These are phyloP conservation scores for Coemansia guatemalensis DNA, from an alignment of 192 early-diverging fungal genomes.

Conservation along the genomic window DNA sequence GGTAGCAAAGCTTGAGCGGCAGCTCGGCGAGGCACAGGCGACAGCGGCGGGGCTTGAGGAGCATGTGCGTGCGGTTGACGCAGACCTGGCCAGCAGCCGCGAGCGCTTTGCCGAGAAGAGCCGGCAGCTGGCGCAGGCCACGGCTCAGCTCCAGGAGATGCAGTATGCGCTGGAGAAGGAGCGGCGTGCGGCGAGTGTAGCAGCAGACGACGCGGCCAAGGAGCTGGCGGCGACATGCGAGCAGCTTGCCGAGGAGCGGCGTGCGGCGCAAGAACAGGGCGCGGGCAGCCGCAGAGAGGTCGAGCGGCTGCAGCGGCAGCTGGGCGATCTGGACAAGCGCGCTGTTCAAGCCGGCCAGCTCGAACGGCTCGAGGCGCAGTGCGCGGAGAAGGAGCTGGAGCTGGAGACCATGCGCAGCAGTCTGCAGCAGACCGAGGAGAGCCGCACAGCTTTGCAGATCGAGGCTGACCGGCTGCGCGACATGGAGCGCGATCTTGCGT, in stretches of 20 bases:
- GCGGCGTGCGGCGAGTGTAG: conserved; percentile 16
- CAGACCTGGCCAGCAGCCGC: conserved; percentile 49
- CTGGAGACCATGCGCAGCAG: conserved; percentile 46
- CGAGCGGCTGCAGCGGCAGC: conserved; percentile 19
- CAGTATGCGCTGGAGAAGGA: conserved; percentile 48
- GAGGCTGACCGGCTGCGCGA: conserved; percentile 49
- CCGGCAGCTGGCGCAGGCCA: conserved; percentile 31
- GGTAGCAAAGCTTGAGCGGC: conserved; percentile 12
- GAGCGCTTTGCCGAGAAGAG: conserved; percentile 54
- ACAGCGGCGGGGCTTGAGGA: conserved; percentile 22
- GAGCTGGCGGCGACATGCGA: conserved; percentile 22
- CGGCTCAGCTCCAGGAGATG: conserved; percentile 41
- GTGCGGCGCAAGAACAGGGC: conserved; percentile 14
- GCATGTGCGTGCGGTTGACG: conserved; percentile 45
- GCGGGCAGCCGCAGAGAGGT: conserved; percentile 15
- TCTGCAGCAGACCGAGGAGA: conserved; percentile 36
- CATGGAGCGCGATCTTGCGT: conserved; percentile 29
- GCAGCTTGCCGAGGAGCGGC: conserved; percentile 30
- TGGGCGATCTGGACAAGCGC: conserved; percentile 30
- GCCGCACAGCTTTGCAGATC: conserved; percentile 19
- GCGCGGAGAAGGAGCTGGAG: conserved; percentile 39
- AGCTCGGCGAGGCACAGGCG: conserved; percentile 22
- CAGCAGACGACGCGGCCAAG: conserved; percentile 18
- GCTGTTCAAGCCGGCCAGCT: conserved; percentile 21
- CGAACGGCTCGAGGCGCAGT: conserved; percentile 38